A percentile compares a stretch with the other conserved stretches of the same genome.
phyloP scores from a whole-genome alignment of 2,329 filamentous ascomycete genomes.

The Neonectria faginata region DNA sequence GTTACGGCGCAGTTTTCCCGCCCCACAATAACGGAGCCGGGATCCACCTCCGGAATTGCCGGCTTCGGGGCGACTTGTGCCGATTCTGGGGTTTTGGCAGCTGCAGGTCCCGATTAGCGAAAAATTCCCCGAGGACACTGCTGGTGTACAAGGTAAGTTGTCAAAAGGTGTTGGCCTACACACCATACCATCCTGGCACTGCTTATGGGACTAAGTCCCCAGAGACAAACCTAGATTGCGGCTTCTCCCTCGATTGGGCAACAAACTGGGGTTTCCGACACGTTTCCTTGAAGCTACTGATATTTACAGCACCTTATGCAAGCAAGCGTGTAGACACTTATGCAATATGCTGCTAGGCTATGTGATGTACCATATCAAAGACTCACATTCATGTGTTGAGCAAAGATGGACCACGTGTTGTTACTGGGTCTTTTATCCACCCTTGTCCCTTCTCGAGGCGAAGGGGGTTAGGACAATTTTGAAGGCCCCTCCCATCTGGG shows the following conservation, averaged over 20 bases:
- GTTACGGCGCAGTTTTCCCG: constrained; percentile 2
- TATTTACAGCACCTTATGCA: not conserved
- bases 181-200: not conserved
- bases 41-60: not conserved
- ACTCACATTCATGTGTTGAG: not conserved
- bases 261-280: not conserved
- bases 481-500: constrained; percentile 7
- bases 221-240: not conserved
- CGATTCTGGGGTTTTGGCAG: constrained; percentile 10
- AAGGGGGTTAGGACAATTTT: not conserved
- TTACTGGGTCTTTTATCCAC: constrained; percentile 2
- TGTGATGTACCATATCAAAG: not conserved
- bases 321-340: not conserved
- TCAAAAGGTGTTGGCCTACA: not conserved
- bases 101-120: constrained; percentile 26
- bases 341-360: not conserved
- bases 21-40: not conserved
- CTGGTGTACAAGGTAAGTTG: no score
- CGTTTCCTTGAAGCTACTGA: not conserved
- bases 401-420: not conserved
- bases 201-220: no score
- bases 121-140: not conserved
- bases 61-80: not conserved
- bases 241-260: not conserved
- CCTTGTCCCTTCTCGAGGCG: not conserved